phyloP scores from a whole-genome alignment of 768 basidiomycete species.

The Cubamyces sp. region DNA sequence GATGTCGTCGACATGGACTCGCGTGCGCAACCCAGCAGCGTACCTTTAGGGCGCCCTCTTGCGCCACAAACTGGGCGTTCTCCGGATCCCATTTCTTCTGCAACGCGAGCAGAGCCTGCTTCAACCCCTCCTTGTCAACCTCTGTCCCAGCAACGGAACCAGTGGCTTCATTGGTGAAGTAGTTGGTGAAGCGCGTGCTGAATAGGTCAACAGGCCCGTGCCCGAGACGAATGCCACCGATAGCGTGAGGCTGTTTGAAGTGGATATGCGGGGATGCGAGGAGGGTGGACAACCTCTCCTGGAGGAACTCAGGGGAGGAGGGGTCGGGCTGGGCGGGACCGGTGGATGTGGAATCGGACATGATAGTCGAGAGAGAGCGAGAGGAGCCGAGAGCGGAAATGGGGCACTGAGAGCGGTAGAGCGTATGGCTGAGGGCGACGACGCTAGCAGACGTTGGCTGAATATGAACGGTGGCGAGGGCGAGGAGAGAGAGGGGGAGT shows the following conservation, averaged over 20 bases:
- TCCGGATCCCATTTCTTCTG: slow-evolving; percentile 33
- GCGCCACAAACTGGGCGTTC: slow-evolving; percentile 22
- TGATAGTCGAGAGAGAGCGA: slow-evolving; percentile 11
- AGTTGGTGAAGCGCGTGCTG: slow-evolving; percentile 35
- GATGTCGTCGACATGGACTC: background rate
- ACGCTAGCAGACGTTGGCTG: background rate
- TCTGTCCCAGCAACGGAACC: slow-evolving; percentile 30
- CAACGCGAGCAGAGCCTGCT: slow-evolving; percentile 32
- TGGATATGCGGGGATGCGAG: slow-evolving; percentile 36
- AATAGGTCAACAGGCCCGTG: slow-evolving; percentile 38
- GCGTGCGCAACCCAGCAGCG: background rate
- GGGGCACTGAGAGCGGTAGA: slow-evolving; percentile 8
- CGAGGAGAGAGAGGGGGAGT: slow-evolving; percentile 3
- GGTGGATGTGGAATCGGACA: slow-evolving; percentile 13
- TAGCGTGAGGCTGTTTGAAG: slow-evolving; percentile 29
- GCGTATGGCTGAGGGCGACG: background rate
- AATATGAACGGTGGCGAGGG: background rate
- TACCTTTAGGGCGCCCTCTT: slow-evolving; percentile 18
- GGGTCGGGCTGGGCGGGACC: slow-evolving; percentile 6
- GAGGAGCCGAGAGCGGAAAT: slow-evolving; percentile 4
- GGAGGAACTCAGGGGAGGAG: slow-evolving; percentile 30
- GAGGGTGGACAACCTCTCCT: slow-evolving; percentile 29
- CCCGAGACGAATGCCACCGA: slow-evolving; percentile 28
- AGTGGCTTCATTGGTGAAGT: slow-evolving; percentile 30
- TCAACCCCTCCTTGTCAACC: slow-evolving; percentile 34